Base-by-base conservation (phyloP, 257 asterid species). In the Nyctanthes arbortristis region DNA sequence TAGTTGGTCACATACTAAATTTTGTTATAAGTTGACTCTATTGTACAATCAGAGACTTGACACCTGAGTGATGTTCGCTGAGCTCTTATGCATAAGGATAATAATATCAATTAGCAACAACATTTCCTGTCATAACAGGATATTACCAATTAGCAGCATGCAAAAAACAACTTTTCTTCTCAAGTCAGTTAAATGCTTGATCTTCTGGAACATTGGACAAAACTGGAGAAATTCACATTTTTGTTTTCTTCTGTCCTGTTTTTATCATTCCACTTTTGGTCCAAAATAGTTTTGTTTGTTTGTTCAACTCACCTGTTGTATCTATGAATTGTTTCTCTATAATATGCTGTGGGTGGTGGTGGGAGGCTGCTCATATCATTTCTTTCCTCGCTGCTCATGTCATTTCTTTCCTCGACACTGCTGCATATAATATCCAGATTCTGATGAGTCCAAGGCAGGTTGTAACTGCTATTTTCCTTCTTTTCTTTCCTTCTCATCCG, bases 221-320 rank as follows among this genome's bases (percentile, higher is more conserved):
- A 52, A 20, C 24, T 52, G 31, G 6, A 52, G 59, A 9, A 52
- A 16, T 24, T 52, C 31, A 22, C 59, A 20, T 30, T 52, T 22
- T 52, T 52, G 59, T 52, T 20, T 52, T 52, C 59, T 52, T 52
- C 59, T 52, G 30, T 9, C 10, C 31, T 22, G 59, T 52, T 52
- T 52, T 52, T 22, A 24, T 52, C 59, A 22, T 52, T n/a, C 16
- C 16, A 9, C 59, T 52, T 52, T 52, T 52, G 59, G 59, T 16
- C 59, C 59, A 52, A 10, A 52, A 9, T 22, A 1, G 30, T 22
- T 52, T 52, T 52, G 59, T 52, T 52, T 52, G 30, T 52, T 52
- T 52, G 59, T 52, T 52, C 59, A 52, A 24, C 59, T 52, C 59
- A 52, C 30, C 59, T 75, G 72, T 66, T 79, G 79, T 65, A 76